Evolutionary conservation across 2,329 filamentous ascomycete genomes (phyloP).

Genomic region (Corynespora cassiicola): DNA sequence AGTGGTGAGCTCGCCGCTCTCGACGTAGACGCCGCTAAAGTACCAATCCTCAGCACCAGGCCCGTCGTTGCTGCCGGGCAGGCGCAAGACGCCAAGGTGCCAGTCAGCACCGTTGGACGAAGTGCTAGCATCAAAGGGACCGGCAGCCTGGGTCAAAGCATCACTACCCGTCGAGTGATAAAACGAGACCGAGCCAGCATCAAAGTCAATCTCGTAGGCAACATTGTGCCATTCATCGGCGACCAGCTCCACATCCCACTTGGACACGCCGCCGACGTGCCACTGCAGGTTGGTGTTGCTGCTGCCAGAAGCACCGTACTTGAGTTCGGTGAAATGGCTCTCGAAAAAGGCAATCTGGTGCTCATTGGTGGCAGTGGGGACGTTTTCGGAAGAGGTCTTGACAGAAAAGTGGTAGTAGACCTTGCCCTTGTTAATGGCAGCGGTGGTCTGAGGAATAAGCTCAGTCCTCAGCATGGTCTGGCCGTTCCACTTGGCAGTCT

Average conservation of each 20-base stretch:
- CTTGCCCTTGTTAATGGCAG: slow-evolving; percentile 66
- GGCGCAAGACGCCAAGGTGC: slow-evolving; percentile 71
- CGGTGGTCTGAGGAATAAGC: slow-evolving; percentile 71
- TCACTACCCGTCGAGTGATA: slow-evolving; percentile 69
- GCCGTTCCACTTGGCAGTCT: slow-evolving; percentile 71
- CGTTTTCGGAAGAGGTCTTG: slow-evolving; percentile 62
- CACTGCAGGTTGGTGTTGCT: slow-evolving; percentile 63
- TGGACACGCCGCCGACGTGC: slow-evolving; percentile 62
- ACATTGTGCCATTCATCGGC: slow-evolving; percentile 73
- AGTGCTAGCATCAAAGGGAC: slow-evolving; percentile 63
- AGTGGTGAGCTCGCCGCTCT: slow-evolving; percentile 54
- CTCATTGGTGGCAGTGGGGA: slow-evolving; percentile 65
- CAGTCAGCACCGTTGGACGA: slow-evolving; percentile 71
- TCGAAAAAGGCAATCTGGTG: slow-evolving; percentile 70
- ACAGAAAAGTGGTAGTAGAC: slow-evolving; percentile 75
- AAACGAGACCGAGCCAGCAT: slow-evolving; percentile 64
- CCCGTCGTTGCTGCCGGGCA: slow-evolving; percentile 63
- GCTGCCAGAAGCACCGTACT: slow-evolving; percentile 62
- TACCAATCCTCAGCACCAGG: slow-evolving; percentile 66
- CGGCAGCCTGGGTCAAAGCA: slow-evolving; percentile 61
- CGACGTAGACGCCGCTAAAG: slow-evolving; percentile 73
- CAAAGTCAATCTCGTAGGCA: slow-evolving; percentile 73
- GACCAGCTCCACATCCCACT: slow-evolving; percentile 66
- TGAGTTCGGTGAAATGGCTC: slow-evolving; percentile 74
- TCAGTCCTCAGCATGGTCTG: slow-evolving; percentile 75